Conservation (phyloP, 2,329 filamentous ascomycete genomes). For the Clarireedia monteithiana region DNA sequence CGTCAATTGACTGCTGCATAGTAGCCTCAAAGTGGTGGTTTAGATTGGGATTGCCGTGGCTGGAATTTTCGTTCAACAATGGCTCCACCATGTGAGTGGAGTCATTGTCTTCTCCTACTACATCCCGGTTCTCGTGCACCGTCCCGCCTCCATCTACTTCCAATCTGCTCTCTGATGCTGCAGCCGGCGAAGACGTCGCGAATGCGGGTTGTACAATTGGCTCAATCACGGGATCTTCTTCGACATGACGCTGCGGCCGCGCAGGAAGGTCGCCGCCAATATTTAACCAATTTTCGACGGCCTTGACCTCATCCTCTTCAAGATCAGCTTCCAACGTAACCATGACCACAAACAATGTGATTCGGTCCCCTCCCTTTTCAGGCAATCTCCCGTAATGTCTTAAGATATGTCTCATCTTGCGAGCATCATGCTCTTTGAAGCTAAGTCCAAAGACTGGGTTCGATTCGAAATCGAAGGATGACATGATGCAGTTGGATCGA, state of each 20-base stretch:
- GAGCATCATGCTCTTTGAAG: constrained; percentile 17
- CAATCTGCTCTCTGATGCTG: too few relatives aligned
- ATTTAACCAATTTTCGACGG: constrained; percentile 15
- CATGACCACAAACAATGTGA: constrained; percentile 11
- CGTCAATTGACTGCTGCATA: too few relatives aligned
- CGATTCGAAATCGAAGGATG: background rate
- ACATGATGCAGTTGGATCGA: background rate
- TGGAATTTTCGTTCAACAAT: too few relatives aligned
- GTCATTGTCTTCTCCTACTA: too few relatives aligned
- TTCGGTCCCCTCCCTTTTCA: constrained; percentile 5
- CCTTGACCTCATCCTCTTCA: constrained; percentile 6
- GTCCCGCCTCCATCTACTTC: too few relatives aligned
- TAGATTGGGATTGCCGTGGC: too few relatives aligned
- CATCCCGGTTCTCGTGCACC: too few relatives aligned
- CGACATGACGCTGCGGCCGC: background rate
- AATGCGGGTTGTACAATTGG: too few relatives aligned
- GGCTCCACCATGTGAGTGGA: too few relatives aligned
- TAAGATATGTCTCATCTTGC: constrained; percentile 19
- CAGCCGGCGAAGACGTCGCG: too few relatives aligned
- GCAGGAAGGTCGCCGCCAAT: constrained; percentile 11
- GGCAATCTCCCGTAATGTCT: constrained; percentile 13
- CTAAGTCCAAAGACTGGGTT: constrained; percentile 17
- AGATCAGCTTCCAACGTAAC: constrained; percentile 12
- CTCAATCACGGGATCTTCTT: background rate
- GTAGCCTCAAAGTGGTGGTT: too few relatives aligned